Percentiles rank a stretch among this genome's conserved stretches.
phyloP scores from a whole-genome alignment of 2,329 filamentous ascomycete genomes.

The Massarina eburnea region DNA sequence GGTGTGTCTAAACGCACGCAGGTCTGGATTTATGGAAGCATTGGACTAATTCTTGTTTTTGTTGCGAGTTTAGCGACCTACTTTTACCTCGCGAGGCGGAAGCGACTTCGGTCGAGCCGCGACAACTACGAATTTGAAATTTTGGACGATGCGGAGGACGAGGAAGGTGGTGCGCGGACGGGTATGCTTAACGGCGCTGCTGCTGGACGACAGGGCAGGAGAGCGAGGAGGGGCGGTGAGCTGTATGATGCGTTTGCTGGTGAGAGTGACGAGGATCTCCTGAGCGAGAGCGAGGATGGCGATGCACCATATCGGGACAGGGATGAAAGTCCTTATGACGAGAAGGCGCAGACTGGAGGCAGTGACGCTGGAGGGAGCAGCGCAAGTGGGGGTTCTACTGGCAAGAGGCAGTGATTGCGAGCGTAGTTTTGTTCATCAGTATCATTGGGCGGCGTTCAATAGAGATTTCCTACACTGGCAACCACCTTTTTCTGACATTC shows the following conservation, averaged over 20 bases:
- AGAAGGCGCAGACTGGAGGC: slow-evolving; percentile 30
- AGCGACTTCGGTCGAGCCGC: slow-evolving; percentile 71
- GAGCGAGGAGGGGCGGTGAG: slow-evolving; percentile 73
- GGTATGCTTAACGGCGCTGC: slow-evolving; percentile 42
- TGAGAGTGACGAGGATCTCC: slow-evolving; percentile 75
- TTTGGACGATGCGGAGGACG: slow-evolving; percentile 74
- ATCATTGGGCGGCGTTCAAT: slow-evolving; percentile 21
- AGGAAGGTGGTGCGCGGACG: slow-evolving; percentile 56
- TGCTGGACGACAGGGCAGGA: slow-evolving; percentile 47
- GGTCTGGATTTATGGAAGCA: slow-evolving; percentile 88
- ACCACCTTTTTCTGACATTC: too few species aligned
- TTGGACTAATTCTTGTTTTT: slow-evolving; percentile 83
- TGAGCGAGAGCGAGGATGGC: slow-evolving; percentile 48
- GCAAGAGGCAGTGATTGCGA: slow-evolving; percentile 25
- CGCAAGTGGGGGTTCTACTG: slow-evolving; percentile 26
- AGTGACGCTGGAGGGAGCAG: slow-evolving; percentile 28
- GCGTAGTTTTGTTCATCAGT: slow-evolving; percentile 5
- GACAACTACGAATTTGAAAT: slow-evolving; percentile 95
- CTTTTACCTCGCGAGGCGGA: slow-evolving; percentile 76
- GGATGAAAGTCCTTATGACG: slow-evolving; percentile 31
- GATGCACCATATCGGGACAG: slow-evolving; percentile 40
- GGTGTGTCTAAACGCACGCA: slow-evolving; percentile 84
- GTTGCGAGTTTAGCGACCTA: slow-evolving; percentile 79
- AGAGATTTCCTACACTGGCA: slow-evolving; percentile 2
- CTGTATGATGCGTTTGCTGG: slow-evolving; percentile 97